Evolutionary conservation across 2,329 filamentous ascomycete species (phyloP), one percentile per base, ranked within the genome.

Genomic region (Alternaria alternata): DNA sequence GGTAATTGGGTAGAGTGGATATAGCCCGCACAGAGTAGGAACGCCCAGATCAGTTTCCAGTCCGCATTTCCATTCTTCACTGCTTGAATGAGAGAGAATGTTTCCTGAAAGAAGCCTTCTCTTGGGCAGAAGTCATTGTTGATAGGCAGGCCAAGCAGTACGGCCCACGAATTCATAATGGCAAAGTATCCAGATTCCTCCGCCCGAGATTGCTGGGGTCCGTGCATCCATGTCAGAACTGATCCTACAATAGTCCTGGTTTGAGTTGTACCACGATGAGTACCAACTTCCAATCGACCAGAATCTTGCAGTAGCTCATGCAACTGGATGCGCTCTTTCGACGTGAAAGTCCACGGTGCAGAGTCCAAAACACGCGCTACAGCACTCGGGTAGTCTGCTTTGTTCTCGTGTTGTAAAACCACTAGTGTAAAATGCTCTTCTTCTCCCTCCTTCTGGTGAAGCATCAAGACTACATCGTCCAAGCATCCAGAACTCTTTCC

Each of bases 131-230:
- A 65, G 12, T 36, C 41, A 7, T 26, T 24, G 34, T 69, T 62
- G 9, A 66, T 8, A 3, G 46, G 22, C 16, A 68, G 52, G 14
- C 54, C 65, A 5, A 72, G 48, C 11, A 61, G 51, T 43, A 69
- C 34, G 4, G 58, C 32, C 67, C 68, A 72, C 3, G 67, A 67
- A 36, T 62, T 66, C 2, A 69, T 48, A 2, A 69, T 55, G 7
- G 61, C 57, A 30, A 63, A 59, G 34, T 66, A 62, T 6, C 49
- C 59, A n/a, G 61, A 46, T n/a, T 59, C 18, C 42, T 57, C 52
- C 9, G 7, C 4, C 43, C 47, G 41, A 18, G 5, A 9, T 39
- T 64, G 51, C 24, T 26, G 30, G 14, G 51, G 22, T 18, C 42
- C n/a, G 12, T 44, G 52, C 22, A 59, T 51, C 59, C 58, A 57